A percentile compares a stretch with the other conserved stretches of the same genome.
phyloP scores from a whole-genome alignment of 2,329 filamentous ascomycete species.

The Colletotrichum falcatum region DNA sequence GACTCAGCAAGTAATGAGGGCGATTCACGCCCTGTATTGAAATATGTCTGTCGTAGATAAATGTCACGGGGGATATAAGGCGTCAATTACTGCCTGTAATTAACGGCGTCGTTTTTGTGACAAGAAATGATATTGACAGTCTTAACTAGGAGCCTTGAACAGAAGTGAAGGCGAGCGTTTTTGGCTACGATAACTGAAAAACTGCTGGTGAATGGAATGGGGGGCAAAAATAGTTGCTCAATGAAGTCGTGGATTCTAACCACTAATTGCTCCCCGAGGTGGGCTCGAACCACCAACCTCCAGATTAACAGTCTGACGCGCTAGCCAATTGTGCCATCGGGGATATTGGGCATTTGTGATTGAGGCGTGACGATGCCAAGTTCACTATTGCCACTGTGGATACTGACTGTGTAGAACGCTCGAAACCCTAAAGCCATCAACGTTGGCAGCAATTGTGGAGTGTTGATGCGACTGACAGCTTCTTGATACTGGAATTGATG shows the following conservation, averaged over 20 bases:
- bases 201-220: no score
- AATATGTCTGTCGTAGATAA: no score
- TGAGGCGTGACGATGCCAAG: neutral
- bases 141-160: neutral
- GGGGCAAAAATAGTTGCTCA: neutral
- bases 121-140: no score
- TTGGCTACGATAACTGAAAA: neutral
- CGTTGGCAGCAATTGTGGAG: neutral
- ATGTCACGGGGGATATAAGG: no score
- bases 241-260: neutral
- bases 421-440: conserved; percentile 7
- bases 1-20: neutral
- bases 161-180: no score
- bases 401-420: conserved; percentile 13
- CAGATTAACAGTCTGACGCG: conserved; percentile 42
- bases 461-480: neutral
- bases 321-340: conserved; percentile 42
- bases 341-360: conserved; percentile 13
- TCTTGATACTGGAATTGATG: no score
- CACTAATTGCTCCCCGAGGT: neutral
- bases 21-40: no score
- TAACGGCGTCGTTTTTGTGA: no score
- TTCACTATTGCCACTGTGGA: neutral
- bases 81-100: no score
- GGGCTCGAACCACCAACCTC: conserved; percentile 41